These are phyloP conservation scores for Sporothrix curviconia DNA, from an alignment of 2,329 filamentous ascomycete species.

Conservation along the genomic window DNA sequence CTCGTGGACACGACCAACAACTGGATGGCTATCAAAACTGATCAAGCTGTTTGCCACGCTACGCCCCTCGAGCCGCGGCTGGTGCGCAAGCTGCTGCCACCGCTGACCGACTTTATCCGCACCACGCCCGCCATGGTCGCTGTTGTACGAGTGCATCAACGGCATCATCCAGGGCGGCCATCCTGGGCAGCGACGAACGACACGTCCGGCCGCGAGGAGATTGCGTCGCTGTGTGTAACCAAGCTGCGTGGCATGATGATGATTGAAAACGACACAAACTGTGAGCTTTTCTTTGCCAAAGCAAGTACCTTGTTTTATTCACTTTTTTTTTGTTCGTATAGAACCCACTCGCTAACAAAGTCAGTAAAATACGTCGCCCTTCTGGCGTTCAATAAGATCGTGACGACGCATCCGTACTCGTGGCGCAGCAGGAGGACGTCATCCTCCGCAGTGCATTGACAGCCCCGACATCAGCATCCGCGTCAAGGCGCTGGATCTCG, in stretches of 20 bases:
- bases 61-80: constrained; percentile 88
- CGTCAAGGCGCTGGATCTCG: constrained; percentile 83
- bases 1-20: constrained; percentile 91
- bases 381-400: constrained; percentile 92
- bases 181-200: constrained; percentile 73
- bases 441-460: constrained; percentile 94
- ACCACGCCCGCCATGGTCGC: constrained; percentile 96
- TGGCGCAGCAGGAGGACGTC: constrained; percentile 89
- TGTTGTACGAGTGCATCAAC: constrained; percentile 96
- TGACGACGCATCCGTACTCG: constrained; percentile 79
- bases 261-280: constrained; percentile 85
- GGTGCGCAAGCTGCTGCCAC: constrained; percentile 83
- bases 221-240: constrained; percentile 83
- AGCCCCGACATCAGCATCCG: constrained; percentile 94
- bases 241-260: constrained; percentile 94
- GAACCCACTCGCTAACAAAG: not conserved
- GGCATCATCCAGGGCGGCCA: constrained; percentile 96
- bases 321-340: too few species aligned
- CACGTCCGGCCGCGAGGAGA: constrained; percentile 76
- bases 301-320: too few species aligned
- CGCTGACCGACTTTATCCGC: constrained; percentile 84
- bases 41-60: constrained; percentile 98
- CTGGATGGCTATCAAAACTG: constrained; percentile 99
- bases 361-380: constrained; percentile 96
- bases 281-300: constrained; percentile 44